Percentiles rank a stretch among this genome's conserved stretches.
phyloP scores from a whole-genome alignment of 192 early-diverging fungal genomes.

The Gamsiella multidivaricata region DNA sequence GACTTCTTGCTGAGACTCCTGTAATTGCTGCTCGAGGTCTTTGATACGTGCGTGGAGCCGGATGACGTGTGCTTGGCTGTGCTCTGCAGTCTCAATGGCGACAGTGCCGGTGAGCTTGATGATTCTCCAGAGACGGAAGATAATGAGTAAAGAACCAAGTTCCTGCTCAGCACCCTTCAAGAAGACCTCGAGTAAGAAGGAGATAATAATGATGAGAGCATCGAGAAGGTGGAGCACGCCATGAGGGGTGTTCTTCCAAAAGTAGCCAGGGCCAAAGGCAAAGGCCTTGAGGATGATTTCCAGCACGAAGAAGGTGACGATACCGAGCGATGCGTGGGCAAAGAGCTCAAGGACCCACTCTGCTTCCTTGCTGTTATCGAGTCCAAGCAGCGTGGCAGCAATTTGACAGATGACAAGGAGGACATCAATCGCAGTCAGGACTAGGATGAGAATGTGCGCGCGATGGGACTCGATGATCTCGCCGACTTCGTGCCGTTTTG shows the following conservation, averaged over 20 bases:
- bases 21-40: constrained; percentile 17
- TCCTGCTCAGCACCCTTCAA: constrained; percentile 65
- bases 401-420: constrained; percentile 51
- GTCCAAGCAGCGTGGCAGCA: constrained; percentile 32
- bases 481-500: constrained; percentile 24
- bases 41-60: constrained; percentile 8
- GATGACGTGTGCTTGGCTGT: constrained; percentile 7
- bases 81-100: constrained; percentile 55
- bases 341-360: constrained; percentile 52
- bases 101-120: constrained; percentile 62
- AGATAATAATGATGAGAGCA: constrained; percentile 59
- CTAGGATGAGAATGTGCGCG: constrained; percentile 42
- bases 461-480: constrained; percentile 46
- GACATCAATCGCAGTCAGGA: constrained; percentile 46
- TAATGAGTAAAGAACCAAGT: constrained; percentile 61
- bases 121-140: constrained; percentile 68
- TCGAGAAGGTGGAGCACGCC: constrained; percentile 62
- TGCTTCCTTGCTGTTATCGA: constrained; percentile 39
- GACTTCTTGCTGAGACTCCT: constrained; percentile 28
- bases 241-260: constrained; percentile 46
- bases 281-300: constrained; percentile 59
- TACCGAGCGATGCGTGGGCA: constrained; percentile 46
- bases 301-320: constrained; percentile 61
- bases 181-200: constrained; percentile 62
- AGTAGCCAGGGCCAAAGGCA: constrained; percentile 62